Conservation (phyloP, 495 filamentous ascomycete species). For the Podospora australis region DNA sequence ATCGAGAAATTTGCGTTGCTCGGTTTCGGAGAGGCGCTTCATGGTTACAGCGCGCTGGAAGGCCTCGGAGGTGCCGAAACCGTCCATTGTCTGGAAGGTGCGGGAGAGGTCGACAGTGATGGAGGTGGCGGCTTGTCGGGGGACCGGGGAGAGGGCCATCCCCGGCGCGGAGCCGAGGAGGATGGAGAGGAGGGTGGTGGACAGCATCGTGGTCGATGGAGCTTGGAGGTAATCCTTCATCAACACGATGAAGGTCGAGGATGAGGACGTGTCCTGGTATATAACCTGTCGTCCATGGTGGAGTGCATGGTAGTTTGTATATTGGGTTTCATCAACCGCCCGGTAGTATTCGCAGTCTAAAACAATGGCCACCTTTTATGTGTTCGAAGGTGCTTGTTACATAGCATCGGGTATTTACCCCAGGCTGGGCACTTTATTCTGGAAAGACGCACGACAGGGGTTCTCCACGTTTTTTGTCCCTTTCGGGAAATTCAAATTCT, state of each 20-base stretch:
- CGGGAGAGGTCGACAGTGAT: slow-evolving; percentile 35
- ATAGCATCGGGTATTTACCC: neutral
- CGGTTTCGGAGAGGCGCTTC: slow-evolving; percentile 21
- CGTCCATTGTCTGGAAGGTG: slow-evolving; percentile 42
- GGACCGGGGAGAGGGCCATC: neutral
- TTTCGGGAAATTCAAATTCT: neutral
- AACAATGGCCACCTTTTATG: neutral
- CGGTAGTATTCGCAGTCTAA: neutral
- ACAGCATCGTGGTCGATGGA: neutral
- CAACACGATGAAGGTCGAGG: neutral
- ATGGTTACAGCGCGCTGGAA: slow-evolving; percentile 42
- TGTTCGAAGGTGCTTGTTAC: neutral
- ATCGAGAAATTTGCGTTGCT: slow-evolving; percentile 36
- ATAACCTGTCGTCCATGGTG: neutral
- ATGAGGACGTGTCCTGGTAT: neutral
- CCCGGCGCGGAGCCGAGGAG: neutral
- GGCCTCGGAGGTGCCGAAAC: slow-evolving; percentile 46
- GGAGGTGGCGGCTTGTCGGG: slow-evolving; percentile 10
- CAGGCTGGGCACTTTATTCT: neutral
- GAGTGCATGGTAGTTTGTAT: neutral
- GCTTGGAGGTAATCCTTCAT: neutral
- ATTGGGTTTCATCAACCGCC: neutral
- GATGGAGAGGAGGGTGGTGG: neutral
- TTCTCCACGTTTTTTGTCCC: neutral
- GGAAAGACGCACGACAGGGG: neutral